phyloP scores from a whole-genome alignment of 1,284 basidiomycete species.

The Trichosporon ovoides region DNA sequence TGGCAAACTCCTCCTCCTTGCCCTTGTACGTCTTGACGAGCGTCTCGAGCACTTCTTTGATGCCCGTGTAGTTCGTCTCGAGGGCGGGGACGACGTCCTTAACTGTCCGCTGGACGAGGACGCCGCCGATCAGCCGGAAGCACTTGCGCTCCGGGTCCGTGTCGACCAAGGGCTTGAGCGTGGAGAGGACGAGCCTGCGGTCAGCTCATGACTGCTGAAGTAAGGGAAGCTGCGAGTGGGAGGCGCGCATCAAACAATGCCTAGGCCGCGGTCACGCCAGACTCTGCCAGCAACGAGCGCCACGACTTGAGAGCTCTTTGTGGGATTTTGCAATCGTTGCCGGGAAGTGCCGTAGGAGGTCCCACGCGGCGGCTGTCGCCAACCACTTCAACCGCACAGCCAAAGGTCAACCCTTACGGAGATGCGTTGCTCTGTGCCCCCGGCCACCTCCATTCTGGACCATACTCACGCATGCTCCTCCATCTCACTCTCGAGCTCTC shows the following conservation, averaged over 20 bases:
- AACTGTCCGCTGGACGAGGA: constrained; percentile 92
- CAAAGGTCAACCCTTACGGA: too few relatives aligned
- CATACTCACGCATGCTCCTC: constrained; percentile 67
- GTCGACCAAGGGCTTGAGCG: constrained; percentile 62
- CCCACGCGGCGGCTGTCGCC: neutral
- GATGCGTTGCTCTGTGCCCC: neutral
- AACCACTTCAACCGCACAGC: too few relatives aligned
- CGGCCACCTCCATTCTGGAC: neutral
- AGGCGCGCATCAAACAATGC: too few relatives aligned
- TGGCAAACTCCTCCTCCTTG: constrained; percentile 78
- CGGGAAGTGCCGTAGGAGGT: neutral
- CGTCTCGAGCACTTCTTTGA: constrained; percentile 68
- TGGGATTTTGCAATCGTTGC: too few relatives aligned
- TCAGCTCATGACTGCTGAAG: neutral
- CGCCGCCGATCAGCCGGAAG: constrained; percentile 92
- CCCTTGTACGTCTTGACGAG: constrained; percentile 78
- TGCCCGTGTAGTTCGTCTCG: constrained; percentile 80
- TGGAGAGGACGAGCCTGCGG: constrained; percentile 77
- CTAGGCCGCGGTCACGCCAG: neutral
- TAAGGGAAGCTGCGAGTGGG: neutral
- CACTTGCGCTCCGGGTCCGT: constrained; percentile 87
- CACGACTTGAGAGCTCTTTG: too few relatives aligned
- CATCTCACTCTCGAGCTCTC: constrained; percentile 85
- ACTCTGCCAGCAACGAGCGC: too few relatives aligned
- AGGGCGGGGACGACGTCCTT: constrained; percentile 88